Conservation (phyloP, 2,329 filamentous ascomycete species). For the Pseudogymnoascus sp. region DNA sequence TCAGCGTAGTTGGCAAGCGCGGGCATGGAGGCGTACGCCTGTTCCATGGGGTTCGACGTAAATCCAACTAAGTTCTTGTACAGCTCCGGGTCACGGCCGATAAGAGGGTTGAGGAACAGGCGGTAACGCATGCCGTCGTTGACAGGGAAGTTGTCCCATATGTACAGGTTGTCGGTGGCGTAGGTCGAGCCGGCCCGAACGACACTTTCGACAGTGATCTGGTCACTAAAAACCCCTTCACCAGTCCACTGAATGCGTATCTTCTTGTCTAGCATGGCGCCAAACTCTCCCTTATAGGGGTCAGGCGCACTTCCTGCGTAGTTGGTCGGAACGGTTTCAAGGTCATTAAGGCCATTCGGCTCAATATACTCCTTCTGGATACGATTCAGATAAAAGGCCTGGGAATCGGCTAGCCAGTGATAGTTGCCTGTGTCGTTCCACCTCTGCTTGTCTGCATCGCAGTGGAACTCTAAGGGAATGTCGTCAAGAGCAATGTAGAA, state of each 20-base stretch:
- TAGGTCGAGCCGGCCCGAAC: slow-evolving; percentile 16
- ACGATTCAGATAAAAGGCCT: slow-evolving; percentile 19
- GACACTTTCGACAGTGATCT: slow-evolving; percentile 18
- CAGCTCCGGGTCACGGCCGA: slow-evolving; percentile 15
- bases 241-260: slow-evolving; percentile 22
- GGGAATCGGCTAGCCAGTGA: slow-evolving; percentile 18
- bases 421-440: slow-evolving; percentile 13
- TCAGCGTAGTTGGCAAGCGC: slow-evolving; percentile 18
- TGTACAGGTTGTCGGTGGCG: slow-evolving; percentile 19
- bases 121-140: slow-evolving; percentile 20
- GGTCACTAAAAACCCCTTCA: slow-evolving; percentile 20
- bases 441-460: slow-evolving; percentile 18
- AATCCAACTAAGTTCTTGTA: slow-evolving; percentile 21
- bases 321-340: slow-evolving; percentile 19
- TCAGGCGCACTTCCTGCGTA: slow-evolving; percentile 17
- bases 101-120: slow-evolving; percentile 22
- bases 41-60: slow-evolving; percentile 20
- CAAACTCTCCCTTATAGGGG: slow-evolving; percentile 19
- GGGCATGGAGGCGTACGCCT: slow-evolving; percentile 19
- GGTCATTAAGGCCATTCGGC: slow-evolving; percentile 15
- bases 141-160: slow-evolving; percentile 24
- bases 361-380: slow-evolving; percentile 18
- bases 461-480: slow-evolving; percentile 17
- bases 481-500: slow-evolving; percentile 20
- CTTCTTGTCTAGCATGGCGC: slow-evolving; percentile 20